These are phyloP conservation scores for Manihot esculenta DNA, from an alignment of 441 rosid species.

Conservation along the genomic window DNA sequence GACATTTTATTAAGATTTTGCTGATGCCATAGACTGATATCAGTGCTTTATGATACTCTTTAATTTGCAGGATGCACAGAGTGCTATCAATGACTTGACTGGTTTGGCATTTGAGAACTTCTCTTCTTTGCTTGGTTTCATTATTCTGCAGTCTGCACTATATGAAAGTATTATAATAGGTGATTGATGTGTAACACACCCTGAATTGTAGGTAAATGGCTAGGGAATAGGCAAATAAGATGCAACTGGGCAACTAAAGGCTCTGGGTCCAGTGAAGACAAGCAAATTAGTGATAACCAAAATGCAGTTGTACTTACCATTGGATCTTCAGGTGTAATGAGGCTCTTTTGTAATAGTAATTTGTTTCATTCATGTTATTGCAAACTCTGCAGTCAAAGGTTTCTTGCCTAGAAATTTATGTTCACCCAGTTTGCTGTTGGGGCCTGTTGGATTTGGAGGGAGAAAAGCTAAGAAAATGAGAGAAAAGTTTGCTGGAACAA, in stretches of 20 bases:
- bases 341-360: not conserved
- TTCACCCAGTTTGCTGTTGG: not conserved
- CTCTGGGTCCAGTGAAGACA: constrained; percentile 71
- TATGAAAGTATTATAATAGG: not conserved
- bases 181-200: constrained; percentile 17
- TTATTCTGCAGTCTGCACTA: no score
- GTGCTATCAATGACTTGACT: constrained; percentile 81
- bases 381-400: not conserved
- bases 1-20: not conserved
- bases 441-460: no score
- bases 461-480: no score
- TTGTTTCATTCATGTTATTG: not conserved
- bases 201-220: constrained; percentile 67
- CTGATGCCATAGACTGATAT: not conserved
- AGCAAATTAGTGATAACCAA: constrained; percentile 64
- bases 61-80: constrained; percentile 77
- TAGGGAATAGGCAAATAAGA: constrained; percentile 87
- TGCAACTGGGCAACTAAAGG: constrained; percentile 97
- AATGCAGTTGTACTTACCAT: constrained; percentile 77
- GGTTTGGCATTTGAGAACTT: constrained; percentile 43
- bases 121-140: not conserved
- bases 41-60: constrained; percentile 12
- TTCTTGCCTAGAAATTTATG: not conserved
- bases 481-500: no score
- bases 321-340: constrained; percentile 60